Base-by-base conservation (phyloP, 495 filamentous ascomycete species). In the Talaromyces stipitatus region DNA sequence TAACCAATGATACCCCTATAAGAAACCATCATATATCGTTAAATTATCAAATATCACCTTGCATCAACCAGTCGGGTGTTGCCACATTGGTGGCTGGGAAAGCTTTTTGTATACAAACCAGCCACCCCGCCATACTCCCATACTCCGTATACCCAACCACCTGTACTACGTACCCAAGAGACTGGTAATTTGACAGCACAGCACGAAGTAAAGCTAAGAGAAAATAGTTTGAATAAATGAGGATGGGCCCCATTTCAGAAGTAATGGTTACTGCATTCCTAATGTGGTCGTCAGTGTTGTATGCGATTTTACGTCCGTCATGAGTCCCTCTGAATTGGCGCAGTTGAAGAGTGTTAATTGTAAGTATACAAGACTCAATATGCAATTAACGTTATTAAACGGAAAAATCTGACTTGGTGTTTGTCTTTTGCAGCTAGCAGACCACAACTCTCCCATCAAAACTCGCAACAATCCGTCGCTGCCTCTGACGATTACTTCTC, bases 401-500 rank as follows among this genome's bases (percentile, higher is more conserved):
- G n/a, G n/a, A n/a, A n/a, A n/a, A n/a, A 8, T 24, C 9, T 9
- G 43, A 32, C 32, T 16, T 60, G 32, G 29, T 53, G 22, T 29
- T 22, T 33, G 20, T 10, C 26, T 59, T 20, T 63, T 54, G 28
- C 52, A 82, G 78, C 77, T 66, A 78, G 69, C 66, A 75, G 68
- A 63, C 80, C 79, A 45, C 81, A 82, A 65, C 60, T 86, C 43
- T 66, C 75, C 18, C 75, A 78, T 56, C 69, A 75, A 51, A 63
- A 73, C 57, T 85, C 82, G 1, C 74, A 75, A 58, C 85, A 84
- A 61, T 87, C 82, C 45, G 69, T 83, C 51, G 74, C 83, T 47
- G 84, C 84, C 46, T 85, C 84, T 38, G 83, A 87, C 71, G 81
- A 86, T 69, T 86, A 86, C 67, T 84, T 82, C 64, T 85, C 82